Percentiles rank a stretch among this genome's conserved stretches.
These are phyloP conservation scores for Lentinula detonsa DNA, from an alignment of 768 basidiomycete genomes.

Conservation along the genomic window DNA sequence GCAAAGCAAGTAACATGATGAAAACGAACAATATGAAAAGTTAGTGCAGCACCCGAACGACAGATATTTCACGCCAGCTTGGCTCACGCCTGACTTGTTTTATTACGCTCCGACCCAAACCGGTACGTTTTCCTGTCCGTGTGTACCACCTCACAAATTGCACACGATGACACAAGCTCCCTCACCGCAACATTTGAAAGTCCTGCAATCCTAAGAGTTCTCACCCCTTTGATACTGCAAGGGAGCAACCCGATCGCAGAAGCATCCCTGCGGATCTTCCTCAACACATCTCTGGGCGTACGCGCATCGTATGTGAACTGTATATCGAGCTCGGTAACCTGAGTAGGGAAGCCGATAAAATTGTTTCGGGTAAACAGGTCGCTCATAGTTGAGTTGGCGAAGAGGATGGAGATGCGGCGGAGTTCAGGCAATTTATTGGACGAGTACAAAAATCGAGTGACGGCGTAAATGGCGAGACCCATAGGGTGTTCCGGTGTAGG, in stretches of 20 bases:
- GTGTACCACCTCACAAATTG: not conserved
- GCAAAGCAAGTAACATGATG: no score
- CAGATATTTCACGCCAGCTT: no score
- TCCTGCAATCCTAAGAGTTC: not conserved
- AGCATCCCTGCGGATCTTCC: not conserved
- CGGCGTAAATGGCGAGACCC: not conserved
- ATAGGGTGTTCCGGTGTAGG: not conserved
- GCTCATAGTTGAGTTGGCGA: not conserved
- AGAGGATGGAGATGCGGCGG: not conserved
- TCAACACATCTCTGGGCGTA: not conserved
- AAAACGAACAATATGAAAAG: no score
- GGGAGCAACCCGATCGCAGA: not conserved
- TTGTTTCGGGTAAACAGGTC: conserved; percentile 1
- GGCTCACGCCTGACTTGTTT: no score
- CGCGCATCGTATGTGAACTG: not conserved
- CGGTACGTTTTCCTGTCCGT: not conserved
- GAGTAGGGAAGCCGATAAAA: not conserved
- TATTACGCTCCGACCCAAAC: no score
- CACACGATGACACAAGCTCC: not conserved
- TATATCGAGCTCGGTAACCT: conserved; percentile 2
- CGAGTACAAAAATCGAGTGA: not conserved
- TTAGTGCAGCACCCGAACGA: no score
- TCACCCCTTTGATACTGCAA: not conserved
- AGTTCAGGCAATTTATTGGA: not conserved
- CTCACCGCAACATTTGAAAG: not conserved